Conservation (phyloP, 2,329 filamentous ascomycete species). For the Westerdykella ornata region DNA sequence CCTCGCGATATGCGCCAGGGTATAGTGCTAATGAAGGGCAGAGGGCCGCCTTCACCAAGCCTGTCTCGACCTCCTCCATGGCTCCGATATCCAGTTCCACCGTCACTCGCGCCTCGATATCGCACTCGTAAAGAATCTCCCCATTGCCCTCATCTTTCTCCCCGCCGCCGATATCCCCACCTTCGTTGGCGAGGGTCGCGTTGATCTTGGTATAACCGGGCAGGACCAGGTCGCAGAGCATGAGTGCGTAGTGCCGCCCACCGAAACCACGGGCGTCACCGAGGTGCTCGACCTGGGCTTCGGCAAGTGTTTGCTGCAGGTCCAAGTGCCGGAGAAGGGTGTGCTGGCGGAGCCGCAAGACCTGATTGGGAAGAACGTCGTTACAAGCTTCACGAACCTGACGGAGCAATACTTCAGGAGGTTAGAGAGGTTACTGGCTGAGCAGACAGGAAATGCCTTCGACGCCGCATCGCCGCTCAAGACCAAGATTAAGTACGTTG, state of each 20-base stretch:
- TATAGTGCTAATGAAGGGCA: conserved; percentile 34
- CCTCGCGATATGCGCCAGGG: conserved; percentile 2
- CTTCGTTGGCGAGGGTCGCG: conserved; percentile 89
- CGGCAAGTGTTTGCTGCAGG: conserved; percentile 84
- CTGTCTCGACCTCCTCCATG: conserved; percentile 81
- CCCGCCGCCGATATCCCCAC: conserved; percentile 96
- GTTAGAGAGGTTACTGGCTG: conserved; percentile 68
- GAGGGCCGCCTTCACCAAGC: conserved; percentile 90
- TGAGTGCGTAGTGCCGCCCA: conserved; percentile 55
- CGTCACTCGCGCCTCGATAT: conserved; percentile 94
- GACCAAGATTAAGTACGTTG: conserved; percentile 89
- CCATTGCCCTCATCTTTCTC: conserved; percentile 92
- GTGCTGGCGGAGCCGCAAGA: conserved; percentile 62
- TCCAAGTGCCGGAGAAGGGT: conserved; percentile 91
- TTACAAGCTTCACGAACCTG: conserved; percentile 88
- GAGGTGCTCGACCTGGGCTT: conserved; percentile 88
- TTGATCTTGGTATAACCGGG: conserved; percentile 92
- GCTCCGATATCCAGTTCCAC: conserved; percentile 93
- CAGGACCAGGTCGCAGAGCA: conserved; percentile 89
- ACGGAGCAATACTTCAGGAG: conserved; percentile 75
- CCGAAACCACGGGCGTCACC: conserved; percentile 55
- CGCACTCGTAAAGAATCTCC: conserved; percentile 93
- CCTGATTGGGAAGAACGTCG: conserved; percentile 85
- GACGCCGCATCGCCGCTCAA: conserved; percentile 52
- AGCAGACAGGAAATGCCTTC: conserved; percentile 31